phyloP scores from a whole-genome alignment of 345 rosid species.

The Eutrema yunnanense region DNA sequence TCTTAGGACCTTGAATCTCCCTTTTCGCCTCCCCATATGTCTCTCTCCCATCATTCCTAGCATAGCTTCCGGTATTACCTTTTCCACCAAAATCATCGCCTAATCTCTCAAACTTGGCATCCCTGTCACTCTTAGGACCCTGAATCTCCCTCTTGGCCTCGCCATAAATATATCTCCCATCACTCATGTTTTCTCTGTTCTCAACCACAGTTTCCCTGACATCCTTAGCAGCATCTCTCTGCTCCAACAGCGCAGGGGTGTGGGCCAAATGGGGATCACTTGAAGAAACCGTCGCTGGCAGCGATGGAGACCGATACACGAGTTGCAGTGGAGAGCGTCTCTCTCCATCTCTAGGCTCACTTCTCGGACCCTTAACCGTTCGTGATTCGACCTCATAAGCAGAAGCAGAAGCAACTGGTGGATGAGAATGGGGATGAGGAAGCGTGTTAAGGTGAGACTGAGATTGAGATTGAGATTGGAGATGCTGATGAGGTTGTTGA shows the following conservation, averaged over 20 bases:
- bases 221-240: slow-evolving; percentile 58
- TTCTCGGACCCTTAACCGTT: slow-evolving; percentile 52
- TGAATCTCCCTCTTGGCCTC: slow-evolving; percentile 78
- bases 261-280: slow-evolving; percentile 47
- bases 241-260: slow-evolving; percentile 34
- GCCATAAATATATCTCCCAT: slow-evolving; percentile 45
- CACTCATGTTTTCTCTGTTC: slow-evolving; percentile 54
- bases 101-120: slow-evolving; percentile 55
- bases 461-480: slow-evolving; percentile 40
- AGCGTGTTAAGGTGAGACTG: slow-evolving; percentile 29
- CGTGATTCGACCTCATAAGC: slow-evolving; percentile 63
- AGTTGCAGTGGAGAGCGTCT: slow-evolving; percentile 79
- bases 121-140: slow-evolving; percentile 60
- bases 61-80: slow-evolving; percentile 16
- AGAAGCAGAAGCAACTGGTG: slow-evolving; percentile 18
- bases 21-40: slow-evolving; percentile 42
- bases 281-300: slow-evolving; percentile 33
- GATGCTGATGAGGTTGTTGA: slow-evolving; percentile 29
- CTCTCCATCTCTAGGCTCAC: slow-evolving; percentile 69
- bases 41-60: slow-evolving; percentile 51
- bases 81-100: slow-evolving; percentile 42
- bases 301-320: slow-evolving; percentile 45
- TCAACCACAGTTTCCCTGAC: slow-evolving; percentile 49
- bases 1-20: slow-evolving; percentile 35
- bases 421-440: slow-evolving; percentile 42